Percentiles rank a stretch among this genome's conserved stretches.
These are phyloP conservation scores for Stephania cephalantha DNA, from an alignment of 164 flowering plant species.

Conservation along the genomic window DNA sequence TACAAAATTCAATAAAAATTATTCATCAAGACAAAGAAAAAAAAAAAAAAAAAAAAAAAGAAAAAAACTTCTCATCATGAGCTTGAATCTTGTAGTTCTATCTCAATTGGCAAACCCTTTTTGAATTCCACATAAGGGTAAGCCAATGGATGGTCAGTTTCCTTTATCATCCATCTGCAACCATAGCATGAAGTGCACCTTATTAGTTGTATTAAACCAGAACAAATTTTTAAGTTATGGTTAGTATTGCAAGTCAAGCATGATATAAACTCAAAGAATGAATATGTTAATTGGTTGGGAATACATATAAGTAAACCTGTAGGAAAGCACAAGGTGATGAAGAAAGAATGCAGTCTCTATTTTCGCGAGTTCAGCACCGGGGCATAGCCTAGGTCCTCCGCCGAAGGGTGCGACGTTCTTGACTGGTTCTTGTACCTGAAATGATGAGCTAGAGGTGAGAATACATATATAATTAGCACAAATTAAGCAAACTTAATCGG, in stretches of 20 bases:
- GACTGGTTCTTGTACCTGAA: slow-evolving; percentile 36
- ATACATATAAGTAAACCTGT: slow-evolving; percentile 32
- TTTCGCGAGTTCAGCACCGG: slow-evolving; percentile 78
- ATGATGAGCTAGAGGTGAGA: not conserved
- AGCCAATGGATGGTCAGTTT: slow-evolving; percentile 53
- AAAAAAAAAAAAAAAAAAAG: not conserved
- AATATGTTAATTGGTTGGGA: not conserved
- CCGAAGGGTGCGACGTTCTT: slow-evolving; percentile 57
- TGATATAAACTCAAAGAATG: not conserved
- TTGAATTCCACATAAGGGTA: slow-evolving; percentile 66
- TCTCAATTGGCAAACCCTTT: slow-evolving; percentile 45
- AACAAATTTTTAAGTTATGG: not conserved
- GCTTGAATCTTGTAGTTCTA: slow-evolving; percentile 22
- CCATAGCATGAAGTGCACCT: not conserved
- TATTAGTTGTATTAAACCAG: not conserved
- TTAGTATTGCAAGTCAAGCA: not conserved
- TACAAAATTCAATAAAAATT: not conserved
- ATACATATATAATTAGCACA: not conserved
- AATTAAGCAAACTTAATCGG: not conserved
- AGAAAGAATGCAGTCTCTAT: slow-evolving; percentile 64
- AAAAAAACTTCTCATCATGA: not conserved
- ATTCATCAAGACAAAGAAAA: not conserved
- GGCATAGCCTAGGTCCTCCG: slow-evolving; percentile 72
- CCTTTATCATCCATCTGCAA: slow-evolving; percentile 60
- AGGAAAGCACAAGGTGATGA: slow-evolving; percentile 78